Evolutionary conservation across 192 early-diverging fungal species (phyloP), one percentile per base, ranked within the genome.

Genomic region (Spizellomyces punctatus): DNA sequence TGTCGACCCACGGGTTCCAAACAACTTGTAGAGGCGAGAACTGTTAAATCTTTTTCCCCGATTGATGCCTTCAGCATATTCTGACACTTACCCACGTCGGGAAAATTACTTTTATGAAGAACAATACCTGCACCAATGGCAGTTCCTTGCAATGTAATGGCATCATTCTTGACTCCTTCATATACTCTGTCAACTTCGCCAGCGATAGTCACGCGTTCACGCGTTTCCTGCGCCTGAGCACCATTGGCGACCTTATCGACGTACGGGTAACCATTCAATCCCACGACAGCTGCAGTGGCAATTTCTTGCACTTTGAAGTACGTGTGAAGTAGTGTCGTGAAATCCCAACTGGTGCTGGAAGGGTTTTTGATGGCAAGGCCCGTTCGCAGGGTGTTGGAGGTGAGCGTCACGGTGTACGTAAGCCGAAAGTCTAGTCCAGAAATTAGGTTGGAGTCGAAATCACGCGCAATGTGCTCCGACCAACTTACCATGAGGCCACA

Each of bases 1-100:
- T 96, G 46, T 92, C 93, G 14, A 84, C 83, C 96, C 96, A 99
- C 7, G 95, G 94, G 70, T 99, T 99, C 96, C 96, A 99, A 42
- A 97, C 90, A 46, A 97, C 92, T 74, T 54, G 14, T 48, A 10
- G 22, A 16, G 17, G 41, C 41, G 12, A 12, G 36, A 36, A 36
- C 27, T 36, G 0, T 36, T 36, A 36, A 3, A 36, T 36, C 27
- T 36, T 36, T 36, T 36, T 36, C 27, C 0, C 27, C 27, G 27
- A 36, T 3, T 36, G 27, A 36, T 36, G 27, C 0, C 27, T 36
- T 36, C 27, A 36, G 27, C 27, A 36, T 36, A 36, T 36, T 36
- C 27, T 36, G 36, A 5, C 2, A 70, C 73, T 66, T 48, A 75
- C 72, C 77, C 48, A 83, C 72, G 59, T 83, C 81, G n/a, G 69